Evolutionary conservation across 306 rosid species (phyloP).

Genomic region (Vigna mungo): DNA sequence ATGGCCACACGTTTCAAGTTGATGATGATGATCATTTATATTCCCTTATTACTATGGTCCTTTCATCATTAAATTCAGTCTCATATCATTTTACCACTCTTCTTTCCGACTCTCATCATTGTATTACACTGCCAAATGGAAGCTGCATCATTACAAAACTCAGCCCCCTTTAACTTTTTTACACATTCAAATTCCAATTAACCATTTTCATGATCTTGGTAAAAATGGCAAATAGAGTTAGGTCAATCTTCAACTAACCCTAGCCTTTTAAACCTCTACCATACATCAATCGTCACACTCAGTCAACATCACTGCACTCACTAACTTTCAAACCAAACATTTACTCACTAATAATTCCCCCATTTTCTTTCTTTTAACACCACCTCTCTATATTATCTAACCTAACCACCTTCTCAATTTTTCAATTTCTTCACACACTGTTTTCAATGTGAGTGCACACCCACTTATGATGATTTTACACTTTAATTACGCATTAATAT

Average conservation of each 20-base stretch:
- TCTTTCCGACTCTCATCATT: slow-evolving; percentile 46
- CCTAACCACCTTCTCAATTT: too few relatives aligned
- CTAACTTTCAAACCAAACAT: slow-evolving; percentile 9
- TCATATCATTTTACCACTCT: slow-evolving; percentile 39
- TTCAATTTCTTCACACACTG: too few relatives aligned
- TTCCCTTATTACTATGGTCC: slow-evolving; percentile 51
- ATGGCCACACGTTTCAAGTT: slow-evolving; percentile 79
- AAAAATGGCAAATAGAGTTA: background rate
- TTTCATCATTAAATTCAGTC: slow-evolving; percentile 45
- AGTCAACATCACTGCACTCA: slow-evolving; percentile 34
- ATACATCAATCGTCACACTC: slow-evolving; percentile 24
- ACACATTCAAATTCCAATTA: background rate
- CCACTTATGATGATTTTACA: slow-evolving; percentile 9
- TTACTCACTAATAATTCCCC: too few relatives aligned
- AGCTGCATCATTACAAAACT: slow-evolving; percentile 41
- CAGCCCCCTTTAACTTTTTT: slow-evolving; percentile 34
- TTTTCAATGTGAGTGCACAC: slow-evolving; percentile 19
- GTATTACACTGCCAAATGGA: slow-evolving; percentile 35
- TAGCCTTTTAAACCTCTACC: background rate
- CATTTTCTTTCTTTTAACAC: too few relatives aligned
- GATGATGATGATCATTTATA: slow-evolving; percentile 50
- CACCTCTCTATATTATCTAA: too few relatives aligned
- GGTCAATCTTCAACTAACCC: background rate
- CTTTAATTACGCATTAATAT: slow-evolving; percentile 2
- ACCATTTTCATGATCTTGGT: slow-evolving; percentile 11